Evolutionary conservation across 2,329 filamentous ascomycete species (phyloP), one percentile per base, ranked within the genome.

Genomic region (Pestalotiopsis sp.): DNA sequence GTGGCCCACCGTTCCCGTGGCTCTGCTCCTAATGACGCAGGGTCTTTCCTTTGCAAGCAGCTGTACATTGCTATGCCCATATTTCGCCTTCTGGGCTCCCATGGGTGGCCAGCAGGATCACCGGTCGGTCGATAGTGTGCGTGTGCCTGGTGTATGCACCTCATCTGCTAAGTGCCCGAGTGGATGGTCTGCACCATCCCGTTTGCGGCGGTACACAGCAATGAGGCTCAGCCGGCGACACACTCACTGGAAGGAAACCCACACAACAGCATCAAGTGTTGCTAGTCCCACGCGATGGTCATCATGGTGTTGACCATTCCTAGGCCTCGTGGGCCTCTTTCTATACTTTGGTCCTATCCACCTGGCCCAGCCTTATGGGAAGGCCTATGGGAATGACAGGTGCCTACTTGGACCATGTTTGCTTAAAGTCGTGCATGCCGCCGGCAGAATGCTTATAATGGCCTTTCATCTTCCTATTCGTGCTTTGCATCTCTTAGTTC

Each of bases 401-500:
- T 52, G 57, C 52, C 65, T 61, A 61, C 52, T 36, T 38, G 41
- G 65, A 61, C 56, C 31, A 20, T 67, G 57, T 27, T 67, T 67
- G 57, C 27, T 67, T 67, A 62, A 67, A 67, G 25, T 67, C 27
- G 59, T 36, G 36, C n/a, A 63, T 11, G 56, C 23, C 58, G 11
- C 41, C 66, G 58, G 66, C 59, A 62, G 59, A 58, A 63, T 27
- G 38, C 66, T 49, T 67, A 27, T 62, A 13, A 62, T 52, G 66
- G 58, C n/a, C 38, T 56, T 63, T 63, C 23, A 27, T 57, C 66
- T 67, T 67, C 65, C 66, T 67, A 67, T 67, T 67, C 66, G 66
- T 63, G 56, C 66, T 63, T 58, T n/a, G 14, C 64, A 66, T 58
- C 31, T 27, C 13, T 39, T 67, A 67, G 66, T 49, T 67, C 66